phyloP scores from a whole-genome alignment of 2,329 filamentous ascomycete genomes.

The Penicillium frequentans region DNA sequence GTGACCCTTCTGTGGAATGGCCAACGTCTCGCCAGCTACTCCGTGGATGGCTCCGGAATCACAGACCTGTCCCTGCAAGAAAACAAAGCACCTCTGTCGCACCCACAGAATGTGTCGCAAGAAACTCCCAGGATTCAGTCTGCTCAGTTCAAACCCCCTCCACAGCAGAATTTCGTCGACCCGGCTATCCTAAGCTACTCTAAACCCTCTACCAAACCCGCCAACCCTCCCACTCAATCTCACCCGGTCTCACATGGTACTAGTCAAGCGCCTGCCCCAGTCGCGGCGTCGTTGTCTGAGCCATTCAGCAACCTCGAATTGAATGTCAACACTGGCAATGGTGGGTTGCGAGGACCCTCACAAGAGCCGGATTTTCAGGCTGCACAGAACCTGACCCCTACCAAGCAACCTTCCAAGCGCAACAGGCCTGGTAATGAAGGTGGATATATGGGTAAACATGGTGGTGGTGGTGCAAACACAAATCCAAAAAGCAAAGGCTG shows the following conservation, averaged over 20 bases:
- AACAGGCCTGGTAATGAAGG: conserved; percentile 50
- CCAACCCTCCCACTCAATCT: conserved; percentile 13
- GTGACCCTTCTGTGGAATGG: conserved; percentile 52
- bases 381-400: conserved; percentile 19
- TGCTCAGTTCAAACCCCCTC: conserved; percentile 26
- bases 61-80: conserved; percentile 51
- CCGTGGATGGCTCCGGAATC: conserved; percentile 59
- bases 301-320: conserved; percentile 46
- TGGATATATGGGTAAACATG: conserved; percentile 38
- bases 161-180: conserved; percentile 64
- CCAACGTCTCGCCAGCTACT: conserved; percentile 54
- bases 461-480: conserved; percentile 30
- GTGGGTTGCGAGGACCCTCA: conserved; percentile 6
- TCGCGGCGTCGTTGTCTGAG: conserved; percentile 45
- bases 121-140: conserved; percentile 12
- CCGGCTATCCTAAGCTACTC: conserved; percentile 76
- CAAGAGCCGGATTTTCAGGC: conserved; percentile 19
- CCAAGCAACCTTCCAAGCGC: conserved; percentile 35
- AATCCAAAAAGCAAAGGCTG: conserved; percentile 61
- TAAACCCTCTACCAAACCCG: conserved; percentile 26
- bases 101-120: conserved; percentile 18
- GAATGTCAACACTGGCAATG: conserved; percentile 25
- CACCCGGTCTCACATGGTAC: conserved; percentile 22
- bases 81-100: conserved; percentile 14
- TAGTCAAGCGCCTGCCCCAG: conserved; percentile 17